Percentiles rank a stretch among this genome's conserved stretches.
phyloP scores from a whole-genome alignment of 495 filamentous ascomycete genomes.

The Daldinia vernicosa region DNA sequence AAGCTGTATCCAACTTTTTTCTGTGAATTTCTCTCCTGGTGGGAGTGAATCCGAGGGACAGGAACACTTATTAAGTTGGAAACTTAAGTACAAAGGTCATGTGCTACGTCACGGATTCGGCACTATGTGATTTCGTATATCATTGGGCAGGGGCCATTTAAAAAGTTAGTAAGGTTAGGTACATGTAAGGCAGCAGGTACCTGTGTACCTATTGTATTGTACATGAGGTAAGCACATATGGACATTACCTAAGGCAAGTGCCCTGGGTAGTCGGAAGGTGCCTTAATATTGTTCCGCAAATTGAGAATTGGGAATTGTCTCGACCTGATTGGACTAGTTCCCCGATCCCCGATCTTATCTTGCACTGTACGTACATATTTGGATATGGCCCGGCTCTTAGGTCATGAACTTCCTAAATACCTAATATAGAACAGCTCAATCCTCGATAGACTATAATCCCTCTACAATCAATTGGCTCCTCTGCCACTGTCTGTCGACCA shows the following conservation, averaged over 20 bases:
- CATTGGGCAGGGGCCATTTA: constrained; percentile 6
- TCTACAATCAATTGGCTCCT: constrained; percentile 55
- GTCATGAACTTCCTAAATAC: constrained; percentile 23
- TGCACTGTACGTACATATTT: constrained; percentile 20
- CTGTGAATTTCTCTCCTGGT: constrained; percentile 18
- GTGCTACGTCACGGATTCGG: constrained; percentile 39
- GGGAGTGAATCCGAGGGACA: constrained; percentile 25
- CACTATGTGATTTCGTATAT: constrained; percentile 1
- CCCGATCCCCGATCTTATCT: constrained; percentile 10
- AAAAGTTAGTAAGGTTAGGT: neutral
- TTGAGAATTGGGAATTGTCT: constrained; percentile 33
- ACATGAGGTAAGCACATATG: neutral
- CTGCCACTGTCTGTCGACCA: constrained; percentile 57
- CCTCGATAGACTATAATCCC: constrained; percentile 42
- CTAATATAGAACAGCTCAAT: constrained; percentile 46
- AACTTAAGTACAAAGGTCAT: constrained; percentile 24
- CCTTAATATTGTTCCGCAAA: constrained; percentile 34
- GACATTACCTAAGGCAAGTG: neutral
- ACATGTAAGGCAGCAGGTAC: constrained; percentile 5
- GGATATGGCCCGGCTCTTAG: constrained; percentile 12
- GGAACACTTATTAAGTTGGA: constrained; percentile 26
- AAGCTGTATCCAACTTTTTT: constrained; percentile 16
- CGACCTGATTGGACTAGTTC: constrained; percentile 25
- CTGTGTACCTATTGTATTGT: no score
- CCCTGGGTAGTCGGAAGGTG: constrained; percentile 20